These are phyloP conservation scores for Phytophthora brassicae DNA, from an alignment of 352 stramenopile species.

Conservation along the genomic window DNA sequence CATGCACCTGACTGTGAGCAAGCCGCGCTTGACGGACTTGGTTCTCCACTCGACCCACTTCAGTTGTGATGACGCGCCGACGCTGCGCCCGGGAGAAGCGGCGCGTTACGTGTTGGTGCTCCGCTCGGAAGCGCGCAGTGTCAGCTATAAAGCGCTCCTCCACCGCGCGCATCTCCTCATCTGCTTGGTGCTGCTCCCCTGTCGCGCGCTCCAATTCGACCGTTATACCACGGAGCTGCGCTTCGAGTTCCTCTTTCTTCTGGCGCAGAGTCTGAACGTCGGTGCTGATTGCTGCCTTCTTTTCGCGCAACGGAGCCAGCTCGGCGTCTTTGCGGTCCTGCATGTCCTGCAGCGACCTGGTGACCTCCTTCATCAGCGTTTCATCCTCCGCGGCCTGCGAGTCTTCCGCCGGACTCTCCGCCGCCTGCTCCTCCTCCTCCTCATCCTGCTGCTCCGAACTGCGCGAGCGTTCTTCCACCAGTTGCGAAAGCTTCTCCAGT, in stretches of 20 bases:
- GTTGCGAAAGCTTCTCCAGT: slow-evolving; percentile 39
- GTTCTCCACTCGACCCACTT: slow-evolving; percentile 40
- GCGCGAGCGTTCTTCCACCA: slow-evolving; percentile 43
- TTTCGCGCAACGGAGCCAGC: slow-evolving; percentile 34
- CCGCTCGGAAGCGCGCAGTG: slow-evolving; percentile 40
- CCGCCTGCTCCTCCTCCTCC: slow-evolving; percentile 20
- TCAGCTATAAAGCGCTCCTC: slow-evolving; percentile 54
- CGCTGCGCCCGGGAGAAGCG: slow-evolving; percentile 39
- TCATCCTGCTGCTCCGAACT: slow-evolving; percentile 40
- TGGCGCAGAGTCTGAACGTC: slow-evolving; percentile 36
- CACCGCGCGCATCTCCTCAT: slow-evolving; percentile 47
- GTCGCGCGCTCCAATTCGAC: slow-evolving; percentile 47
- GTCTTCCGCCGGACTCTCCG: slow-evolving; percentile 17
- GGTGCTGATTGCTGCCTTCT: slow-evolving; percentile 21
- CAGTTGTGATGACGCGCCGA: slow-evolving; percentile 37
- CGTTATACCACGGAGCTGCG: slow-evolving; percentile 52
- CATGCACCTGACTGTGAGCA: slow-evolving; percentile 42
- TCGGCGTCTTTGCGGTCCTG: slow-evolving; percentile 42
- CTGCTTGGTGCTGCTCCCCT: slow-evolving; percentile 38
- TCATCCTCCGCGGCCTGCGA: slow-evolving; percentile 27
- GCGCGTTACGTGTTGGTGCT: slow-evolving; percentile 52
- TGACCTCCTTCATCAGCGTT: slow-evolving; percentile 40
- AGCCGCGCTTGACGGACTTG: slow-evolving; percentile 41
- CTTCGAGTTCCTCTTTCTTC: slow-evolving; percentile 55
- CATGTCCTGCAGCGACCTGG: slow-evolving; percentile 37